Evolutionary conservation across 345 rosid species (phyloP), one percentile per base, ranked within the genome.

Genomic region (Populus simonii): DNA sequence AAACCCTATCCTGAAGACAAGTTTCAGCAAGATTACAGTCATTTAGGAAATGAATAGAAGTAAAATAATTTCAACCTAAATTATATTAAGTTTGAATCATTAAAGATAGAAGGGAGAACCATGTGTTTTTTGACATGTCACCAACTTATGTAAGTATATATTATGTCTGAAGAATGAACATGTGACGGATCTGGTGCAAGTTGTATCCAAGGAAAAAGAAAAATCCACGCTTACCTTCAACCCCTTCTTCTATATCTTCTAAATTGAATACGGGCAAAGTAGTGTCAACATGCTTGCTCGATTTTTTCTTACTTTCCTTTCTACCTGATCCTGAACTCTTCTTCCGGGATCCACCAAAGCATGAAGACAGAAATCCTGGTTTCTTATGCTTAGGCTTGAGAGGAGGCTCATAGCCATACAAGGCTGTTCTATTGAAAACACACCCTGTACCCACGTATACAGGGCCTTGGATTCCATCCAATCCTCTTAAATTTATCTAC

Each of bases 361-460:
- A 79, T 68, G 82, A 79, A 61, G 82, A 75, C 1, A 83, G 33
- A 41, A 83, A 16, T 39, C 82, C 83, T 47, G 74, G 78, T 73
- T 72, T 79, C 66, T 51, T 79, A 66, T 83, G 85, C 82, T 79
- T 83, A 18, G 78, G 68, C 77, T 83, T 83, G 47, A 83, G 57
- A 65, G 85, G 85, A 72, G 85, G 85, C 25, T 83, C 85, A 38
- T 83, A 83, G 62, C 85, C 85, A 39, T 83, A 83, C 74, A 83
- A 76, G 22, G 85, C 85, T 7, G 82, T 83, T 76, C 85, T 79
- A 31, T 83, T 83, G 80, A 83, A 83, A 49, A 83, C 85, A 73
- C 85, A 83, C 47, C 85, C 85, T 6, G 85, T 83, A 59, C 85
- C 85, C 80, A 83, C 85, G 4, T 83, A 83, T 7, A 83, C 85